Base-by-base conservation (phyloP, 768 basidiomycete species). In the Tylopilus plumbeoviolaceoides region DNA sequence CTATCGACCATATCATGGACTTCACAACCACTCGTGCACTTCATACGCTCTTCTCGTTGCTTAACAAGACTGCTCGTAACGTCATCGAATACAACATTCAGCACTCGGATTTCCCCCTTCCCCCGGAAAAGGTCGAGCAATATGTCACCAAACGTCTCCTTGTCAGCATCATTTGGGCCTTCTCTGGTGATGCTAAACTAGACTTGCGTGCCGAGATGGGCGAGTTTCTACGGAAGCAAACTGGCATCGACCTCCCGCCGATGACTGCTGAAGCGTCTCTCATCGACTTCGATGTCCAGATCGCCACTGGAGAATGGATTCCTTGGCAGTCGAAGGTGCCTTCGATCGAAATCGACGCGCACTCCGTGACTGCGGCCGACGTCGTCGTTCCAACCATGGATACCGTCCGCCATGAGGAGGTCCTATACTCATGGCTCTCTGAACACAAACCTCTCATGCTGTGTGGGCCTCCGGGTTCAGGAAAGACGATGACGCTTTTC, bases 401-500 rank as follows among this genome's bases (percentile, higher is more conserved):
- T 63, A 99, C 97, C 4, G 89, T 98, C 23, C 91, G 97, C 41
- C 97, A 99, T 68, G 97, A 99, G 69, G 95, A 98, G 66, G 93
- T 99, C 21, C 75, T 99, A 7, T 98, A 99, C 69, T 98, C 95
- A 1, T 98, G 97, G 97, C 76, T 99, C 7, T 93, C 94, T 3
- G 97, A 98, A 68, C 97, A 98, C 72, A 98, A 98, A 63, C 97
- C 97, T 18, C 80, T 99, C 50, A 90, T 99, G 83, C 81, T 99
- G 23, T 99, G 95, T 67, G 97, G 97, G 43, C 97, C 97, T 63
- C 97, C 97, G n/a, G 97, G 97, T 65, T 98, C 97, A 20, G 97
- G 97, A 21, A 99, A 99, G 75, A 99, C 97, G 7, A 99, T 99
- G 97, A 98, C 97, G 0, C 76, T 99, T 18, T 98, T 99, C 75